Percentiles rank a stretch among this genome's conserved stretches.
phyloP scores from a whole-genome alignment of 2,329 filamentous ascomycete species.

The Fonsecaea erecta region DNA sequence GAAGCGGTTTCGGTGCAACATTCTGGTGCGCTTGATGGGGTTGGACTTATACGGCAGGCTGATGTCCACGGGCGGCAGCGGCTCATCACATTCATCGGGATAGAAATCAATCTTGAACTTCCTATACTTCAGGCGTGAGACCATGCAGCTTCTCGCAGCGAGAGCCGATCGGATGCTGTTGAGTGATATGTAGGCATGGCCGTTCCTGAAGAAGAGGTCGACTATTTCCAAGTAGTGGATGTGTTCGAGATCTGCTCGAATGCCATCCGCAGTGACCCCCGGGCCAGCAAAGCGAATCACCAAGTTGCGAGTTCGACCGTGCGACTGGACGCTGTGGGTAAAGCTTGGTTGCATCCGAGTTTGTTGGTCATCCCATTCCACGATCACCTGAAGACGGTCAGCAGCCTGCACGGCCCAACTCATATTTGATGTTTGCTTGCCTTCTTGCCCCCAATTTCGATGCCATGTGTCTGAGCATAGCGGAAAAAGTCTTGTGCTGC shows the following conservation, averaged over 20 bases:
- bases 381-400: slow-evolving; percentile 60
- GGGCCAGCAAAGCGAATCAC: slow-evolving; percentile 65
- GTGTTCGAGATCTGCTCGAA: slow-evolving; percentile 77
- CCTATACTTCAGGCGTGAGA: slow-evolving; percentile 69
- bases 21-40: background rate
- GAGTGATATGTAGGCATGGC: slow-evolving; percentile 70
- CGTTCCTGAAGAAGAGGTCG: slow-evolving; percentile 62
- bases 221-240: slow-evolving; percentile 79
- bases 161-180: slow-evolving; percentile 78
- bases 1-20: slow-evolving; percentile 61
- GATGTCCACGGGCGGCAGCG: slow-evolving; percentile 26
- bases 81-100: slow-evolving; percentile 70
- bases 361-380: slow-evolving; percentile 73
- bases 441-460: slow-evolving; percentile 71
- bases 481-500: slow-evolving; percentile 69
- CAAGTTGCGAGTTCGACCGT: slow-evolving; percentile 71
- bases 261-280: slow-evolving; percentile 64
- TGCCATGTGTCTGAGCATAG: slow-evolving; percentile 65
- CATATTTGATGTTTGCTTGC: slow-evolving; percentile 49
- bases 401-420: background rate
- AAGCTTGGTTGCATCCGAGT: slow-evolving; percentile 68
- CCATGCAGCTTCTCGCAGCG: slow-evolving; percentile 78
- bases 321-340: slow-evolving; percentile 61
- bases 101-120: slow-evolving; percentile 72
- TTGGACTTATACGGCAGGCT: slow-evolving; percentile 41